Evolutionary conservation across 2,329 filamentous ascomycete species (phyloP).

Genomic region (Claviceps purpurea): DNA sequence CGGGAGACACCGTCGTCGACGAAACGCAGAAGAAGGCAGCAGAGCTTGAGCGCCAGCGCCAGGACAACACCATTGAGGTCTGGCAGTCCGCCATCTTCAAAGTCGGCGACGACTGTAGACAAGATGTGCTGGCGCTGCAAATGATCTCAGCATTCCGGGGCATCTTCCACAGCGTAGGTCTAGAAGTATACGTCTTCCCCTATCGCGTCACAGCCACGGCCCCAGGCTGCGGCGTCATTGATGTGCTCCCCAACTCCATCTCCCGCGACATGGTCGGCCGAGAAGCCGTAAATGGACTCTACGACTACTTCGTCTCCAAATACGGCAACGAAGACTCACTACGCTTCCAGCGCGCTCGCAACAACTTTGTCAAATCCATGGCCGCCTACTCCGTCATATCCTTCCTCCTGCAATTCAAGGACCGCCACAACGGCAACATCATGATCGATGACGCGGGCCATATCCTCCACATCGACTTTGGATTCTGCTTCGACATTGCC

Average conservation of each 20-base stretch:
- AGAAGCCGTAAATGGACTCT: constrained; percentile 93
- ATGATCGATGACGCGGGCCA: constrained; percentile 98
- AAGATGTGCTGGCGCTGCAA: constrained; percentile 90
- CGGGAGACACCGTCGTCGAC: constrained; percentile 28
- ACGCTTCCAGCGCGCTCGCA: constrained; percentile 85
- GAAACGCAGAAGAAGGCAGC: constrained; percentile 18
- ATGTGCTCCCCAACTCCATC: constrained; percentile 94
- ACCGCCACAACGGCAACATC: constrained; percentile 98
- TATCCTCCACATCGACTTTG: constrained; percentile 97
- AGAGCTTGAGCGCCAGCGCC: constrained; percentile 4
- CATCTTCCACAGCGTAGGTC: constrained; percentile 87
- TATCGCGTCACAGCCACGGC: constrained; percentile 96
- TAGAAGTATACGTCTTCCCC: constrained; percentile 94
- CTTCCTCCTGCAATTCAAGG: constrained; percentile 96
- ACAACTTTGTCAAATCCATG: constrained; percentile 99
- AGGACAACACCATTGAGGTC: constrained; percentile 64
- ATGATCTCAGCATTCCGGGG: constrained; percentile 97
- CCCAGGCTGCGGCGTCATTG: constrained; percentile 93
- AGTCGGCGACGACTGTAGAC: constrained; percentile 93
- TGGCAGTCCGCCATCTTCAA: constrained; percentile 99
- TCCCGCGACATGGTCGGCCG: constrained; percentile 97
- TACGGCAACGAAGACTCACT: constrained; percentile 95
- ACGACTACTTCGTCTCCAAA: constrained; percentile 95
- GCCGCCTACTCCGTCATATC: constrained; percentile 96
- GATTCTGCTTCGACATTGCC: constrained; percentile 98